Evolutionary conservation across 2,329 filamentous ascomycete species (phyloP).

Genomic region (Lecanicillium sp.): DNA sequence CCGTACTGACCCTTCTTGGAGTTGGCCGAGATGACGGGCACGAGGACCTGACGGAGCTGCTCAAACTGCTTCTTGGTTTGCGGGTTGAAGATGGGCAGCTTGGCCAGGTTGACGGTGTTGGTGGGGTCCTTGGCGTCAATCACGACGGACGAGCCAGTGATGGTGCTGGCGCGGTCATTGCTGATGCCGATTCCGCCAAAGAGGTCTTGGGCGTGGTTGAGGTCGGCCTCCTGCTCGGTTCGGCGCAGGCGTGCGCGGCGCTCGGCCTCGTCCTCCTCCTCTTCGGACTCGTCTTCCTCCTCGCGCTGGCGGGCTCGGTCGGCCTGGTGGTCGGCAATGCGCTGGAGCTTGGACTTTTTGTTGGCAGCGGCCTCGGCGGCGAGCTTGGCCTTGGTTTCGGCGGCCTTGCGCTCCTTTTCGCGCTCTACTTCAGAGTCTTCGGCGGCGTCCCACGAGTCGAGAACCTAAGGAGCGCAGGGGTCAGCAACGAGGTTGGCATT

Average conservation of each 20-base stretch:
- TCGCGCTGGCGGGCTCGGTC: constrained; percentile 45
- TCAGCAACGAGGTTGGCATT: constrained; percentile 1
- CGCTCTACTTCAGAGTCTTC: constrained; percentile 96
- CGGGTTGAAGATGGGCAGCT: constrained; percentile 81
- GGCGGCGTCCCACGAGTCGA: constrained; percentile 94
- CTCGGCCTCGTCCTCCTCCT: constrained; percentile 66
- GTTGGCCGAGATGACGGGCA: constrained; percentile 67
- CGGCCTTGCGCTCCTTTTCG: constrained; percentile 85
- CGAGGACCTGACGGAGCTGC: constrained; percentile 67
- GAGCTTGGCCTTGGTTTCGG: constrained; percentile 79
- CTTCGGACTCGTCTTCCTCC: constrained; percentile 50
- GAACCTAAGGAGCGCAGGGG: constrained; percentile 51
- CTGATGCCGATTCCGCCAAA: constrained; percentile 69
- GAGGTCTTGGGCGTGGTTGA: constrained; percentile 84
- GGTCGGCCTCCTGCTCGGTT: constrained; percentile 80
- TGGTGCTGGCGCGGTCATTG: constrained; percentile 59
- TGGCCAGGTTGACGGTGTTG: constrained; percentile 71
- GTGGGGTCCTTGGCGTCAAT: constrained; percentile 66
- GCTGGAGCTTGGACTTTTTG: constrained; percentile 83
- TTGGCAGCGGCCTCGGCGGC: constrained; percentile 80
- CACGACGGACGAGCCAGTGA: constrained; percentile 57
- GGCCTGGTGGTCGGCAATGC: constrained; percentile 72
- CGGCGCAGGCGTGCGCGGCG: constrained; percentile 66
- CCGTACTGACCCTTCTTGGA: constrained; percentile 84
- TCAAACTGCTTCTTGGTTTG: constrained; percentile 81